Evolutionary conservation across 2,329 filamentous ascomycete genomes (phyloP), one percentile per base, ranked within the genome.

Genomic region (Verticillium longisporum): DNA sequence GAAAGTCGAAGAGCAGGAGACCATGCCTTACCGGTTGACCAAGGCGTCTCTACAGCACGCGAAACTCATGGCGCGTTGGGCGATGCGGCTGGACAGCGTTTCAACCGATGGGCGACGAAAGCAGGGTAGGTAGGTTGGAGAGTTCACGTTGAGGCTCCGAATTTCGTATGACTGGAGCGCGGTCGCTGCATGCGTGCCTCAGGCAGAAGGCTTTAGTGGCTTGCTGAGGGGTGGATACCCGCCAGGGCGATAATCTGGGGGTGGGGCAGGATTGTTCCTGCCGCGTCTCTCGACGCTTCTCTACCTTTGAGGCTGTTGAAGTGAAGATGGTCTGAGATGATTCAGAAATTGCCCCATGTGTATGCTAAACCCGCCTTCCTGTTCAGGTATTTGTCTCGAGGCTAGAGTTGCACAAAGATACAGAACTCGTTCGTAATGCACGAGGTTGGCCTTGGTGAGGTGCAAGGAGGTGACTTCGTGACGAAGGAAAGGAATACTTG

Each of bases 151-250:
- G 61, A 58, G 59, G 57, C 38, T 57, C 41, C 62, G 63, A 65
- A 65, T 61, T 65, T 64, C 62, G 64, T 55, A 58, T 65, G 62
- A 65, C 64, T 62, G 61, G 55, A 56, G 61, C 59, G 57, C 59
- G 53, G 60, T 61, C 61, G 61, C 64, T 65, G 64, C 64, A 65
- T 10, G 62, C 54, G 7, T 65, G 64, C 64, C 64, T 65, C 55
- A 65, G 62, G 64, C 53, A 18, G 10, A 1, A 45, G 4, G 5
- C 26, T 13, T 61, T 34, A 62, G 61, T 62, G 59, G 62, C 62
- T 65, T 53, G 62, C 9, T 14, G 15, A 6, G 21, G 5, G 10
- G 38, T 31, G 45, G 9, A 14, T 11, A 41, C 13, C n/a, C 10
- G 15, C 21, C 31, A 41, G n/a, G 2, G 41, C 21, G 54, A 18